Evolutionary conservation across 805 yeast species (phyloP).

Genomic region (Phaffomyces thermotolerans): DNA sequence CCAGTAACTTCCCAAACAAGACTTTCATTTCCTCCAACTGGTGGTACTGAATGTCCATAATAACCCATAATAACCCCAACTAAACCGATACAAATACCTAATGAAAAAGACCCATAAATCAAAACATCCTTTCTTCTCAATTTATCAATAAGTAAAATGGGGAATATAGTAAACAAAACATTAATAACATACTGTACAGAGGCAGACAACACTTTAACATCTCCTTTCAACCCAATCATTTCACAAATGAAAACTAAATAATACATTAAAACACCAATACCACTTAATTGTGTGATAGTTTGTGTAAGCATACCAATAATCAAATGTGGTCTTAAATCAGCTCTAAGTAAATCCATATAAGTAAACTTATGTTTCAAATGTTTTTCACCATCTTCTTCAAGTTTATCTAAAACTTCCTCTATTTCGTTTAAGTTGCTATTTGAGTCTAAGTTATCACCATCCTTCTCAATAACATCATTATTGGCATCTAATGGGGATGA

Average conservation of each 20-base stretch:
- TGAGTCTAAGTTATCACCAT: neutral
- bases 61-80: conserved; percentile 31
- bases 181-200: conserved; percentile 35
- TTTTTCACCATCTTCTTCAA: conserved; percentile 18
- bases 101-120: conserved; percentile 34
- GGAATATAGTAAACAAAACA: conserved; percentile 36
- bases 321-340: conserved; percentile 29
- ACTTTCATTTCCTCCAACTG: conserved; percentile 27
- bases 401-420: conserved; percentile 12
- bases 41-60: conserved; percentile 28
- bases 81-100: conserved; percentile 29
- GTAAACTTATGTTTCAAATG: conserved; percentile 16
- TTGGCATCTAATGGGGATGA: too few species aligned
- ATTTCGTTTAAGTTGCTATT: conserved; percentile 19
- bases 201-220: conserved; percentile 27
- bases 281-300: conserved; percentile 37
- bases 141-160: conserved; percentile 35
- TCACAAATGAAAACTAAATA: conserved; percentile 41
- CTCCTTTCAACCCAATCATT: conserved; percentile 36
- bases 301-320: conserved; percentile 33
- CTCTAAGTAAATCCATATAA: conserved; percentile 28
- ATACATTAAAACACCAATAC: conserved; percentile 37
- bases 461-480: neutral
- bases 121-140: conserved; percentile 41
- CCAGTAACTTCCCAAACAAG: conserved; percentile 30